Conservation (phyloP, 192 early-diverging fungal genomes). For the Lobosporangium transversale region DNA sequence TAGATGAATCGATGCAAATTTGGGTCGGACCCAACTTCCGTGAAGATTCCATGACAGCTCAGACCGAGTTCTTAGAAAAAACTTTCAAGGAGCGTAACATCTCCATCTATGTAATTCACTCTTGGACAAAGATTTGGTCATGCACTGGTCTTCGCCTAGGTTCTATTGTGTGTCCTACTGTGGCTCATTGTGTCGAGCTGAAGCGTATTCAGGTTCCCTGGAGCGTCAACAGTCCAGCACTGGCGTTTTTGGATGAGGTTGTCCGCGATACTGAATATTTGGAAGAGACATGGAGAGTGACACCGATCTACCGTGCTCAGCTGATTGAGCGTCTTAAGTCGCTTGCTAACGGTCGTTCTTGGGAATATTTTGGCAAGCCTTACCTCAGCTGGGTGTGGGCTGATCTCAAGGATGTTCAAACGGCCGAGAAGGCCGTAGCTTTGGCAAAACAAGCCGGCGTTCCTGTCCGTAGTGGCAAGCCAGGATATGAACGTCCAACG, state of each 20-base stretch:
- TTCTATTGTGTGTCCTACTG: slow-evolving; percentile 88
- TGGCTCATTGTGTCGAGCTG: slow-evolving; percentile 72
- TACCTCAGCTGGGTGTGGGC: slow-evolving; percentile 93
- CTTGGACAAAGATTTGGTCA: slow-evolving; percentile 95
- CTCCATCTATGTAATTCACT: slow-evolving; percentile 89
- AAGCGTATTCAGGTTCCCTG: slow-evolving; percentile 90
- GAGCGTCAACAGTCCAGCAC: slow-evolving; percentile 90
- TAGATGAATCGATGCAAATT: slow-evolving; percentile 95
- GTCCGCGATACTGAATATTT: slow-evolving; percentile 76
- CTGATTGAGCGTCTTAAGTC: slow-evolving; percentile 55
- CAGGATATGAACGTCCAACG: slow-evolving; percentile 78
- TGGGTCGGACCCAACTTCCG: slow-evolving; percentile 87
- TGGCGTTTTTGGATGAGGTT: slow-evolving; percentile 85
- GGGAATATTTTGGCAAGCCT: slow-evolving; percentile 76
- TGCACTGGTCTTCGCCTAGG: slow-evolving; percentile 91
- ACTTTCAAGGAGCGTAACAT: slow-evolving; percentile 72
- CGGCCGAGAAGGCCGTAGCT: slow-evolving; percentile 71
- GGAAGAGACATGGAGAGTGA: slow-evolving; percentile 82
- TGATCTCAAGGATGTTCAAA: slow-evolving; percentile 67
- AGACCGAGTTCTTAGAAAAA: slow-evolving; percentile 71
- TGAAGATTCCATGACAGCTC: slow-evolving; percentile 80
- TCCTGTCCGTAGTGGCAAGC: slow-evolving; percentile 82
- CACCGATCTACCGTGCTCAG: slow-evolving; percentile 71
- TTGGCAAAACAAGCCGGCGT: slow-evolving; percentile 81
- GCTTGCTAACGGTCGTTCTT: slow-evolving; percentile 45